Percentiles rank a stretch among this genome's conserved stretches.
These are phyloP conservation scores for Immersiella caudata DNA, from an alignment of 495 filamentous ascomycete genomes.

Conservation along the genomic window DNA sequence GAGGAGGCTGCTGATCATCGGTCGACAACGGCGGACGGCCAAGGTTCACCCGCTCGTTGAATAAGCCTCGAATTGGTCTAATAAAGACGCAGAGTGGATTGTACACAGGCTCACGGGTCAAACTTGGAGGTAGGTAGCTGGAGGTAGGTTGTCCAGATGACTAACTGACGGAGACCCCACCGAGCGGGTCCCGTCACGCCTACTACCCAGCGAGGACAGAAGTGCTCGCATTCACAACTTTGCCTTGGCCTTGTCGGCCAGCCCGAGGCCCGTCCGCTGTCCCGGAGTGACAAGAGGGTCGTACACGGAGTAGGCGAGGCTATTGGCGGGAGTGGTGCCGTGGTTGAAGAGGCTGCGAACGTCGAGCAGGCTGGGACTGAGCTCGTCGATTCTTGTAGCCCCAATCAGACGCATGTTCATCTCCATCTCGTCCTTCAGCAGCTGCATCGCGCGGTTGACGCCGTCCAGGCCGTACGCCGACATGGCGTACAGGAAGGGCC, in stretches of 20 bases:
- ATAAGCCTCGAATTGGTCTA: not conserved
- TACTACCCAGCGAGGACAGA: not conserved
- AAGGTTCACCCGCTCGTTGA: not conserved
- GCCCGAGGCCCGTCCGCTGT: slow-evolving; percentile 37
- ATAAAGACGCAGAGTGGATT: not conserved
- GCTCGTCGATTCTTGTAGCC: slow-evolving; percentile 67
- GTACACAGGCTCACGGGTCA: not conserved
- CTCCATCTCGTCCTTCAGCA: slow-evolving; percentile 97
- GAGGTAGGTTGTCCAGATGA: not conserved
- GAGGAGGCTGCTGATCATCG: not conserved
- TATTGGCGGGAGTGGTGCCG: slow-evolving; percentile 67
- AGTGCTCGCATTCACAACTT: slow-evolving; percentile 17
- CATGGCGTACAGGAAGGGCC: slow-evolving; percentile 97
- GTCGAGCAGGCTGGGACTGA: slow-evolving; percentile 80
- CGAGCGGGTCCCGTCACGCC: not conserved
- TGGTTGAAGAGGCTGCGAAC: slow-evolving; percentile 73
- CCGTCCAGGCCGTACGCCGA: slow-evolving; percentile 85
- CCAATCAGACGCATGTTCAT: slow-evolving; percentile 98
- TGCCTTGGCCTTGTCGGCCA: slow-evolving; percentile 30
- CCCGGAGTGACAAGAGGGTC: slow-evolving; percentile 48
- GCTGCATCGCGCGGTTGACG: slow-evolving; percentile 88
- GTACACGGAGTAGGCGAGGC: slow-evolving; percentile 51
- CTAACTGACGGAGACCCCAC: not conserved
- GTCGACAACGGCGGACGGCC: not conserved
- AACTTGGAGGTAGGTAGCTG: not conserved